A percentile compares a stretch with the other conserved stretches of the same genome.
phyloP scores from a whole-genome alignment of 2,329 filamentous ascomycete genomes.

The Fusarium floridanum region DNA sequence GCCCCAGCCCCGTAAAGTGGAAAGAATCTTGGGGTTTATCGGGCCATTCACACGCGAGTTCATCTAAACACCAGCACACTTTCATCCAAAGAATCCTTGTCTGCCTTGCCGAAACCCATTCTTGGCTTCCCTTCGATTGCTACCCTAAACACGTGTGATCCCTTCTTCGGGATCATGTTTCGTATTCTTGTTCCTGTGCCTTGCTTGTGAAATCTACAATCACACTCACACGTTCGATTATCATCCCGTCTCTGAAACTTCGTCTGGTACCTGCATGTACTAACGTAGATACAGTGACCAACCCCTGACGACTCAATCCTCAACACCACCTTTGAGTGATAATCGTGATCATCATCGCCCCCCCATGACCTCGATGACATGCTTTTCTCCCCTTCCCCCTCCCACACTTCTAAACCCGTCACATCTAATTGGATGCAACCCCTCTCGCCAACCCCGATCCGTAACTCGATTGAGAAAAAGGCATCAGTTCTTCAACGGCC shows the following conservation, averaged over 20 bases:
- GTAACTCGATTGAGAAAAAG: background rate
- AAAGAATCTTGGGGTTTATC: conserved; percentile 20
- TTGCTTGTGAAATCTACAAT: conserved; percentile 11
- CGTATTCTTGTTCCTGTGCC: conserved; percentile 33
- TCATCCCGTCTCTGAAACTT: conserved; percentile 9
- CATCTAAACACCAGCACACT: conserved; percentile 20
- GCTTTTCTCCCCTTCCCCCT: background rate
- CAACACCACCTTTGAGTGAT: conserved; percentile 24
- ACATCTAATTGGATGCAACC: conserved; percentile 16
- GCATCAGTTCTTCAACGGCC: background rate
- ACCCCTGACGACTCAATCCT: background rate
- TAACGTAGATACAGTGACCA: background rate
- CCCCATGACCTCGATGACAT: conserved; percentile 22
- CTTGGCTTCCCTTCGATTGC: background rate
- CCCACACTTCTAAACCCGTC: background rate
- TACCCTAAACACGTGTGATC: conserved; percentile 31
- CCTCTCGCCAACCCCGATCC: conserved; percentile 18
- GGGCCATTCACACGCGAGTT: conserved; percentile 32
- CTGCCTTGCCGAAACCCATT: background rate
- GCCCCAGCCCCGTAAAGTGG: conserved; percentile 16
- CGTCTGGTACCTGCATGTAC: conserved; percentile 27
- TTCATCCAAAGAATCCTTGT: background rate
- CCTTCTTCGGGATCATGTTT: conserved; percentile 4
- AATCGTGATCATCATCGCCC: conserved; percentile 32
- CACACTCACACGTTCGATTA: background rate